These are phyloP conservation scores for Lipomyces yarrowii DNA, from an alignment of 1,139 yeast genomes.

Conservation along the genomic window DNA sequence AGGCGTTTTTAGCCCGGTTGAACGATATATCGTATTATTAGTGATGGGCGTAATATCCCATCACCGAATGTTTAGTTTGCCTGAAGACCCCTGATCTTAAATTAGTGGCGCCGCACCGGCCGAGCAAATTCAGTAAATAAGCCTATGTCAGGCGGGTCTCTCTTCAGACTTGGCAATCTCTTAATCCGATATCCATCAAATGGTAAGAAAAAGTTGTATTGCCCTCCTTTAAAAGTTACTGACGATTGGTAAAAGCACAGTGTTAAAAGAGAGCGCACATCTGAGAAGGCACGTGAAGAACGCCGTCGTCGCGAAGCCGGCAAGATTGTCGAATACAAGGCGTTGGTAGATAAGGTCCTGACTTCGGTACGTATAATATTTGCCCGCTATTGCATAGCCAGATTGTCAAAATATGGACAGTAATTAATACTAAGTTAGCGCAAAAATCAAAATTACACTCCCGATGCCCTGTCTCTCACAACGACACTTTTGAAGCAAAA, in stretches of 20 bases:
- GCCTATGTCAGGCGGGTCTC: not conserved
- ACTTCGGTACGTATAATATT: constrained; percentile 24
- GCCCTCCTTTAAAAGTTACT: not conserved
- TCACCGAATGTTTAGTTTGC: too few relatives aligned
- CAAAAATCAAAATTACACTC: constrained; percentile 42
- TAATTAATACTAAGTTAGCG: constrained; percentile 37
- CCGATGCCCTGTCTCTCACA: constrained; percentile 55
- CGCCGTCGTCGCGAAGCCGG: constrained; percentile 53
- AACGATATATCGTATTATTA: too few relatives aligned
- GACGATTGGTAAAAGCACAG: constrained; percentile 56
- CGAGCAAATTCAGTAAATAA: too few relatives aligned
- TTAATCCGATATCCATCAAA: not conserved
- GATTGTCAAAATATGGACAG: not conserved
- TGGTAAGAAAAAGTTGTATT: constrained; percentile 1
- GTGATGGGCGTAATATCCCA: too few relatives aligned
- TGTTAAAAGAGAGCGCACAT: constrained; percentile 59
- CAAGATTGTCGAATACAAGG: constrained; percentile 59
- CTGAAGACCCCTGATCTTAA: too few relatives aligned
- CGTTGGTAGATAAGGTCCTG: constrained; percentile 51
- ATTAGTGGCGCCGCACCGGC: too few relatives aligned
- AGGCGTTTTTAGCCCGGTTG: too few relatives aligned
- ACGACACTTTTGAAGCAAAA: constrained; percentile 62
- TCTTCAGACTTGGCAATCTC: not conserved
- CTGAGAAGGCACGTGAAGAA: constrained; percentile 56
- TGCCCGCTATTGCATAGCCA: not conserved